Conservation (phyloP, 805 yeast genomes). For the Candida manassasensis region DNA sequence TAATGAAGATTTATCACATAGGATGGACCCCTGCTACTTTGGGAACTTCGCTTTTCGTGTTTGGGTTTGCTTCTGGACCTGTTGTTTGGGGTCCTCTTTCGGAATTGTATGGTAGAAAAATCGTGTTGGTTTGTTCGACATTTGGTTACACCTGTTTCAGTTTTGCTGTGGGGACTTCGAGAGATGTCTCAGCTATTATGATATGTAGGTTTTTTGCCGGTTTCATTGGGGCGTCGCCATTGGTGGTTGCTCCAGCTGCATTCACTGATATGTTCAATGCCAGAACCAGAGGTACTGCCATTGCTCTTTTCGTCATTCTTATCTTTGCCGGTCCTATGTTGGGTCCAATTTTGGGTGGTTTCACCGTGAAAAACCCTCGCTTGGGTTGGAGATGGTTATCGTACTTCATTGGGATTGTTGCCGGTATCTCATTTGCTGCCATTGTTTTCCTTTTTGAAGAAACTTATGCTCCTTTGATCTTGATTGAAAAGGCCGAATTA, state of each 20-base stretch:
- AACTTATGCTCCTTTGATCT: conserved; percentile 36
- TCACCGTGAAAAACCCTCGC: conserved; percentile 32
- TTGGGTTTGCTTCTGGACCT: conserved; percentile 94
- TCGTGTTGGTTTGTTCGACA: conserved; percentile 41
- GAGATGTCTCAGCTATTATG: conserved; percentile 72
- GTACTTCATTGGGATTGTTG: conserved; percentile 45
- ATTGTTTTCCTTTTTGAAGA: conserved; percentile 31
- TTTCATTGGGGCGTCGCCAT: conserved; percentile 75
- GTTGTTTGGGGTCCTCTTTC: conserved; percentile 59
- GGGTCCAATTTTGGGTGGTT: conserved; percentile 62
- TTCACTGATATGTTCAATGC: conserved; percentile 78
- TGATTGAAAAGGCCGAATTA: conserved; percentile 28
- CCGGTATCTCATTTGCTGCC: conserved; percentile 26
- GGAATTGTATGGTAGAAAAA: conserved; percentile 34
- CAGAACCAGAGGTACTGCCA: conserved; percentile 66
- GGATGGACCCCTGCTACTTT: conserved; percentile 67
- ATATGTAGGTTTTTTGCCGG: conserved; percentile 80
- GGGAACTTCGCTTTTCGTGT: conserved; percentile 74
- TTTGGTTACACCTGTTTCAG: conserved; percentile 36
- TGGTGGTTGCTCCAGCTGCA: conserved; percentile 81
- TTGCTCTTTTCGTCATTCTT: conserved; percentile 64
- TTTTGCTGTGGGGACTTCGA: conserved; percentile 70
- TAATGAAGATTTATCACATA: conserved; percentile 51
- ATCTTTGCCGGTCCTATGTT: conserved; percentile 77
- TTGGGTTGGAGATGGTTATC: conserved; percentile 57